Evolutionary conservation across 805 yeast species (phyloP), one percentile per base, ranked within the genome.

Genomic region (Wickerhamomyces silvicola): DNA sequence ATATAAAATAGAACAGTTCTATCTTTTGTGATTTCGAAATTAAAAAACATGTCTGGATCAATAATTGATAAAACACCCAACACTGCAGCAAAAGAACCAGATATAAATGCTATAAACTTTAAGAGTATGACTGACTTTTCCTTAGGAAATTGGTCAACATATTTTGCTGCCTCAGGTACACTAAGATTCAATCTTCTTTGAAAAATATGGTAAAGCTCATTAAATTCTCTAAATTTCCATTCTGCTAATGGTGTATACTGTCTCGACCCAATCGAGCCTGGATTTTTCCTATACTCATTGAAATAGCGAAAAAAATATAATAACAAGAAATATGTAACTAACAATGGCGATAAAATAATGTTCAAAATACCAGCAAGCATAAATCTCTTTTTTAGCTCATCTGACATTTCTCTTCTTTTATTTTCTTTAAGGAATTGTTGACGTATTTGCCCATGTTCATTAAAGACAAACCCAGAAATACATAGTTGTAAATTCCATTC

Each of bases 401-500:
- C 72, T 0, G 86, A 67, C 13, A 90, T 54, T 24, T 71, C 68
- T 28, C 73, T 71, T 31, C 94, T 64, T 37, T 81, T 81, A 21
- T 75, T 67, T 35, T 80, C 86, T 46, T 79, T 81, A 42, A 90
- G 59, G 29, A 90, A 75, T 12, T 66, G 60, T 10, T 77, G 76
- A 34, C 87, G 75, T 11, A 92, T 61, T 46, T 85, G 95, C 0
- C 97, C 97, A 22, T 78, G 72, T 19, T 74, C 74, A 49, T 82
- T 84, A 60, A 92, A 92, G 0, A 82, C 78, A 54, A 75, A 88
- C 37, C 92, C 95, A 52, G 84, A 72, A 10, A 92, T 73, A 52
- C 97, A 90, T 15, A 92, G 62, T 45, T 84, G 84, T 35, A 92
- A 64, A 54, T 90, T 90, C 97, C 97, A 92, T 49, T 92, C 98